Evolutionary conservation across 148 eudicot genomes (phyloP).

Genomic region (Vaccinium myrtillus): DNA sequence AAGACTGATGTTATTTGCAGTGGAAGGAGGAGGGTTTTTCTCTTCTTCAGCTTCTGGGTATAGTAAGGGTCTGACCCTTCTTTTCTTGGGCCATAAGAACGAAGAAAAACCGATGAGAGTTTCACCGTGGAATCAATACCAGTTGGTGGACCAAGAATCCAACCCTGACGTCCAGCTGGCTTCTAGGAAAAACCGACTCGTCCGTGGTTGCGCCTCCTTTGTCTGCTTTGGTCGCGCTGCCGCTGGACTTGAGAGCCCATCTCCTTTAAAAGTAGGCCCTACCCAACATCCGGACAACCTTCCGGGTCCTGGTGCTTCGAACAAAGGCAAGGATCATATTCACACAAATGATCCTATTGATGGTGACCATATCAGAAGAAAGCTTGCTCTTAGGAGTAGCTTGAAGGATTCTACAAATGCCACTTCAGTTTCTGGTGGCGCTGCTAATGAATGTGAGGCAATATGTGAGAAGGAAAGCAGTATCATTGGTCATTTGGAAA

Average conservation of each 20-base stretch:
- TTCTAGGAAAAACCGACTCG: slow-evolving; percentile 63
- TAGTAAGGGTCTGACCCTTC: slow-evolving; percentile 89
- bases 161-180: slow-evolving; percentile 92
- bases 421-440: slow-evolving; percentile 26
- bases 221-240: slow-evolving; percentile 86
- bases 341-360: slow-evolving; percentile 25
- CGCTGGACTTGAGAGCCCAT: slow-evolving; percentile 77
- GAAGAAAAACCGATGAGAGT: slow-evolving; percentile 96
- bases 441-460: slow-evolving; percentile 30
- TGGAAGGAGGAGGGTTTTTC: slow-evolving; percentile 98
- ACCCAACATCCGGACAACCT: slow-evolving; percentile 53
- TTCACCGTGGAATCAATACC: slow-evolving; percentile 94
- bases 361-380: slow-evolving; percentile 31
- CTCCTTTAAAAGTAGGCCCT: slow-evolving; percentile 76
- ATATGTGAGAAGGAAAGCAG: slow-evolving; percentile 28
- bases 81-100: slow-evolving; percentile 77
- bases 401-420: slow-evolving; percentile 52
- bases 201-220: slow-evolving; percentile 89
- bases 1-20: slow-evolving; percentile 98
- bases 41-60: slow-evolving; percentile 93
- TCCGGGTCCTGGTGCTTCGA: slow-evolving; percentile 28
- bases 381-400: slow-evolving; percentile 61
- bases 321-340: slow-evolving; percentile 45
- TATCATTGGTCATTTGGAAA: slow-evolving; percentile 26
- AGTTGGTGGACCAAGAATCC: slow-evolving; percentile 77